Conservation (phyloP, 805 yeast genomes). For the Wickerhamomyces sydowiorum region DNA sequence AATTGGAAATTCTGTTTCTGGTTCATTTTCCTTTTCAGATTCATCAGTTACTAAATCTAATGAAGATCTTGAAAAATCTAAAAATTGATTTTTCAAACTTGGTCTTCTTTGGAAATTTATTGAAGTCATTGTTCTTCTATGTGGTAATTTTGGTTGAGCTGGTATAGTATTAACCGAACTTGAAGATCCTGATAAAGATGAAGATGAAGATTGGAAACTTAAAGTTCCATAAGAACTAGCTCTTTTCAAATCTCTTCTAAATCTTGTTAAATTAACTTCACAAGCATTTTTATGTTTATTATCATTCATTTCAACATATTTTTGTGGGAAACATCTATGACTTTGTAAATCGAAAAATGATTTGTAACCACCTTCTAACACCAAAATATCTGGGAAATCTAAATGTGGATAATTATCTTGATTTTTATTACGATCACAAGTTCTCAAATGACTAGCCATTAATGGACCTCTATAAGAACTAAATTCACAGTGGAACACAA, state of each 20-base stretch:
- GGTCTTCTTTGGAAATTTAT: constrained; percentile 16
- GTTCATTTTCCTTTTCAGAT: background rate
- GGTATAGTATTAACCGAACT: constrained; percentile 1
- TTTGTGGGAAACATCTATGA: constrained; percentile 63
- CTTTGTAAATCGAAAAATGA: constrained; percentile 59
- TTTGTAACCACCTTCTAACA: constrained; percentile 89
- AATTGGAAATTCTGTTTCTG: background rate
- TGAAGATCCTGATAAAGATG: constrained; percentile 2
- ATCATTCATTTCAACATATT: constrained; percentile 84
- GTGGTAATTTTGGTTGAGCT: constrained; percentile 4
- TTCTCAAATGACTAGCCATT: constrained; percentile 82
- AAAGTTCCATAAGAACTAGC: constrained; percentile 29
- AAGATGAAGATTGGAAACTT: constrained; percentile 10
- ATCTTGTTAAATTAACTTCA: constrained; percentile 47
- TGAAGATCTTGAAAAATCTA: constrained; percentile 13
- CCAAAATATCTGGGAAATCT: constrained; percentile 82
- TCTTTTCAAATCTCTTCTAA: constrained; percentile 39
- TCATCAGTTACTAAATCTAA: constrained; percentile 1
- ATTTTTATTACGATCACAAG: constrained; percentile 73
- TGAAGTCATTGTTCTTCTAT: constrained; percentile 20
- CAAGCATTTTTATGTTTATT: constrained; percentile 43
- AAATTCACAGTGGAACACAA: constrained; percentile 93
- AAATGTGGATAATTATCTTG: constrained; percentile 73
- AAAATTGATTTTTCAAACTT: constrained; percentile 11
- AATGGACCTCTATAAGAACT: constrained; percentile 91